Base-by-base conservation (phyloP, 495 filamentous ascomycete species). In the Daldinia decipiens region DNA sequence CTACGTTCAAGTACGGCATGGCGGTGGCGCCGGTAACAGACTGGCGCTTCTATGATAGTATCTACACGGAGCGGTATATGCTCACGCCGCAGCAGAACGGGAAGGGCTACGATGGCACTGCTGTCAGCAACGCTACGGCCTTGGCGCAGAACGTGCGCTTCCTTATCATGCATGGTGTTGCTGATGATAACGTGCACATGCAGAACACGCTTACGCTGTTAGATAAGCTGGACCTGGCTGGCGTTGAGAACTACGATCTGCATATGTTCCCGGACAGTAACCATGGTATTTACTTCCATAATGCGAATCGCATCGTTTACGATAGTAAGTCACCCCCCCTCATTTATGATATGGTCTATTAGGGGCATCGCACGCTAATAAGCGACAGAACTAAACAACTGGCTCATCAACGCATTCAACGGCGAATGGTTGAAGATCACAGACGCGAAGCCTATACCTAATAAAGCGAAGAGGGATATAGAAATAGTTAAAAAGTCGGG, bases 1-100 rank as follows among this genome's bases (percentile, higher is more conserved):
- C 87, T 71, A 98, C 94, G 0, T 99, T 98, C 81, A 88, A 87
- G 36, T 99, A 98, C 75, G 95, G 96, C 31, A 97, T 99, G 93
- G 93, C 95, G 12, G 95, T 99, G 26, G 96, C 96, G 3, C 95
- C 95, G 9, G 95, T 99, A 12, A 99, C 96, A 0, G 94, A 99
- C 77, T 99, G 96, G 96, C 84, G 90, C 50, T 96, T 90, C 77
- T 98, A 98, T 77, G 94, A 98, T 76, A 94, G 92, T 26, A 92
- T 98, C 67, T 98, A 98, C 80, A 98, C 95, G 5, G 94, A 98
- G 78, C 87, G 94, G 38, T 97, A 97, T 77, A 98, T 98, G 94
- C 91, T 93, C 68, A 97, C 90, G 4, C 94, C 95, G 27, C 88
- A 96, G 69, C 83, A 90, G 72, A 98, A 98, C 74, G 83, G 82